Evolutionary conservation across 129 eudicot genomes (phyloP).

Genomic region (Oenanthe sinensis): DNA sequence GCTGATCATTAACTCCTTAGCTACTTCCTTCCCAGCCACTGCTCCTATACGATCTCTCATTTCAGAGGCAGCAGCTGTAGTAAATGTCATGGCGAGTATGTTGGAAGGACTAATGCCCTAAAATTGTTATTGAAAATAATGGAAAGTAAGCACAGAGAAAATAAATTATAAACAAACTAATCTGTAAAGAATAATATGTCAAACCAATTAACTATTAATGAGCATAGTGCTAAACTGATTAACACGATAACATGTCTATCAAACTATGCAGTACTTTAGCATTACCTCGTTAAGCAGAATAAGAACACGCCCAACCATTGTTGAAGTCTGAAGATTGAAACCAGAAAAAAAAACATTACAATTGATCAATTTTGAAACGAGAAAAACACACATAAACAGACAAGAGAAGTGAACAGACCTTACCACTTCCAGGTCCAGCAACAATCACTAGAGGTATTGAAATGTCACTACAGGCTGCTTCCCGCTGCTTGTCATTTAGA

Average conservation of each 20-base stretch:
- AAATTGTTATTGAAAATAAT: slow-evolving; percentile 1
- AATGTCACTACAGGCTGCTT: slow-evolving; percentile 92
- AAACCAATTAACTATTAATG: slow-evolving; percentile 11
- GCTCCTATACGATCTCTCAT: slow-evolving; percentile 89
- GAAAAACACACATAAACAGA: not conserved
- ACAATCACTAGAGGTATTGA: slow-evolving; percentile 76
- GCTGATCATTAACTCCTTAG: slow-evolving; percentile 84
- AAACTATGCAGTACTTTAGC: not conserved
- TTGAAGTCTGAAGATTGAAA: slow-evolving; percentile 67
- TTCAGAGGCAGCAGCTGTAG: slow-evolving; percentile 97
- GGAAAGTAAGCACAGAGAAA: not conserved
- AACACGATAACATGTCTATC: not conserved
- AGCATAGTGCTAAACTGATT: not conserved
- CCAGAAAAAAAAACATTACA: slow-evolving; percentile 5
- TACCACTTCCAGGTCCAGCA: slow-evolving; percentile 99
- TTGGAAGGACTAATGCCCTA: slow-evolving; percentile 78
- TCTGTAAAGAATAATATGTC: not conserved
- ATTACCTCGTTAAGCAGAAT: slow-evolving; percentile 82
- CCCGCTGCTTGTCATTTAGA: slow-evolving; percentile 71
- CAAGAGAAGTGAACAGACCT: slow-evolving; percentile 39
- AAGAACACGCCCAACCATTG: slow-evolving; percentile 96
- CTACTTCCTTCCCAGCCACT: slow-evolving; percentile 81
- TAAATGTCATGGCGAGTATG: slow-evolving; percentile 96
- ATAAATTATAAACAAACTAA: not conserved
- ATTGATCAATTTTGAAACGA: slow-evolving; percentile 4